A percentile compares a stretch with the other conserved stretches of the same genome.
phyloP scores from a whole-genome alignment of 345 rosid species.

The Eucalyptus erythrocorys region DNA sequence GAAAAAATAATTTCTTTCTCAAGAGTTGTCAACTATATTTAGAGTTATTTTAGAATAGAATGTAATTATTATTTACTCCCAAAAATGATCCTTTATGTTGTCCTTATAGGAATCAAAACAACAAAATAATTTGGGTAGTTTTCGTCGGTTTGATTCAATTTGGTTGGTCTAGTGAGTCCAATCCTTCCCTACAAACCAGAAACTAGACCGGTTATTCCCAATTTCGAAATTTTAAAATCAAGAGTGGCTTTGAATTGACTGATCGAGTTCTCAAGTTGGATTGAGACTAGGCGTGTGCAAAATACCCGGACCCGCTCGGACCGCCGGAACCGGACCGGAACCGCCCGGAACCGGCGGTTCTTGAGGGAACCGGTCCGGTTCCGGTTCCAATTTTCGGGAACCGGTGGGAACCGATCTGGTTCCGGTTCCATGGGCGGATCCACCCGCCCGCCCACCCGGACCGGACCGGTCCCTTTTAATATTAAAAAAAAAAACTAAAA shows the following conservation, averaged over 20 bases:
- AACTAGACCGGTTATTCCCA: rapidly evolving
- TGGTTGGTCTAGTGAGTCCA: neutral
- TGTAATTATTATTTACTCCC: neutral
- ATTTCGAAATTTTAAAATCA: neutral
- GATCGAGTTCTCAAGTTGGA: neutral
- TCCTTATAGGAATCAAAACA: neutral
- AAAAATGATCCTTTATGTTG: neutral
- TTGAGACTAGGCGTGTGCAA: too few species aligned
- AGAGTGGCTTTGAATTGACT: neutral
- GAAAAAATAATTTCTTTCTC: neutral
- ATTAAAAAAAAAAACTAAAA: too few species aligned
- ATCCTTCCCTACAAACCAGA: rapidly evolving
- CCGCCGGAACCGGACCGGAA: too few species aligned
- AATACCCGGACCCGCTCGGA: too few species aligned
- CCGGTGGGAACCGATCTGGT: too few species aligned
- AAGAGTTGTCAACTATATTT: neutral
- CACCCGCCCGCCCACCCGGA: too few species aligned
- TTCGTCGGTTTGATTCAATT: rapidly evolving
- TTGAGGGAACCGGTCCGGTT: too few species aligned
- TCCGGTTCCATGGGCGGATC: too few species aligned
- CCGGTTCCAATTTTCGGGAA: too few species aligned
- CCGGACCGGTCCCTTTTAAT: too few species aligned
- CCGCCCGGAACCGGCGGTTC: too few species aligned
- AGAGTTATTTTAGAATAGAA: neutral
- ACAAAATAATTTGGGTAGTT: neutral